Base-by-base conservation (phyloP, 2,329 filamentous ascomycete genomes). In the Phoma sp. region DNA sequence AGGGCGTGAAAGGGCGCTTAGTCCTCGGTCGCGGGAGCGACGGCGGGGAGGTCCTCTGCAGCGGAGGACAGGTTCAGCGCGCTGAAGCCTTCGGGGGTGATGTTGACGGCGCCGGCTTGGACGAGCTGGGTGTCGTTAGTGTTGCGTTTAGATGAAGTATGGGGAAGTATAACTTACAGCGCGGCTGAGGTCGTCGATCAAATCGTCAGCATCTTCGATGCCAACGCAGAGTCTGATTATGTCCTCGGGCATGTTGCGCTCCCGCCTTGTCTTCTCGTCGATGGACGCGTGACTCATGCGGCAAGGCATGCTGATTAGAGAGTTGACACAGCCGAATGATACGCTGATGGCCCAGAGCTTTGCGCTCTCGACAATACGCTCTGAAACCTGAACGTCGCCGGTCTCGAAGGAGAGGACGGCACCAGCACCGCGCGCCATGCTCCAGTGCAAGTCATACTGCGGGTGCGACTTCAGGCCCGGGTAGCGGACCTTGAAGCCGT, bases 211-310 rank as follows among this genome's bases (percentile, higher is more conserved):
- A 75, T 99, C 95, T 75, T 99, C 95, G 68, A 99, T 99, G 38
- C 95, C 95, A 37, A 99, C 92, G 71, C 95, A 99, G 49, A 99
- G 78, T 50, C 95, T 85, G 67, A 99, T 98, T 56, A 99, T 89
- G 74, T 99, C 95, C 77, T 99, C 95, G 10, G 95, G 95, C 87
- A 99, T 90, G 61, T 93, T 88, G 60, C 69, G 64, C 61, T 72
- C 71, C 83, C 53, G 56, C 64, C 95, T 83, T 46, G 93, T 98
- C 80, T 96, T 96, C 54, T 92, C 91, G 72, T 98, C 95, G 70
- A 99, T 99, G 73, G 92, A 96, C 32, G 95, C 95, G 77, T 99
- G 95, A 77, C 93, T 98, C 96, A 99, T 99, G 69, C 93, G 92
- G 79, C 95, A 99, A 7, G 95, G 93, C 93, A 99, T 97, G 79